These are phyloP conservation scores for Trichoderma koningii DNA, from an alignment of 2,329 filamentous ascomycete species.

Conservation along the genomic window DNA sequence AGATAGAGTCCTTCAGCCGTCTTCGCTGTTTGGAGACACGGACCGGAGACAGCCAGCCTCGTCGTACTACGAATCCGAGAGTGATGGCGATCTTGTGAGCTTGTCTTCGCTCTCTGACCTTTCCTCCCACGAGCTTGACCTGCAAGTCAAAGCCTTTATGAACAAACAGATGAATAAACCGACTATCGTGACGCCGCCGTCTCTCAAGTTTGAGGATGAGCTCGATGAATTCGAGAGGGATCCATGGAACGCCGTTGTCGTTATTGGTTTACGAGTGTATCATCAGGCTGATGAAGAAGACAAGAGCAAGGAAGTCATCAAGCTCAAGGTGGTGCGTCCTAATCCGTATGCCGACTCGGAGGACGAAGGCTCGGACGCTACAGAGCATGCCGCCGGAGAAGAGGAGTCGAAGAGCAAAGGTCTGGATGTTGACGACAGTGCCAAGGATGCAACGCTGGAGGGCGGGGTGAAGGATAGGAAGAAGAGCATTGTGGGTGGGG, in stretches of 20 bases:
- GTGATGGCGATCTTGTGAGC: conserved; percentile 35
- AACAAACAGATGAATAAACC: conserved; percentile 21
- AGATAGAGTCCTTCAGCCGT: conserved; percentile 24
- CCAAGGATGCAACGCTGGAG: conserved; percentile 48
- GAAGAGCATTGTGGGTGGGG: conserved; percentile 40
- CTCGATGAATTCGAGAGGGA: conserved; percentile 58
- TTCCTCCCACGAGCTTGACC: conserved; percentile 45
- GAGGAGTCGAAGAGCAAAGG: conserved; percentile 35
- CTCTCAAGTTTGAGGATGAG: conserved; percentile 41
- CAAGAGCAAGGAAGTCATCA: conserved; percentile 41
- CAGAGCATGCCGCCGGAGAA: conserved; percentile 15
- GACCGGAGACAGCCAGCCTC: background rate
- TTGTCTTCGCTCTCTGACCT: conserved; percentile 44
- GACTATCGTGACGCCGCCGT: background rate
- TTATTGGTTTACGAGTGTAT: conserved; percentile 64
- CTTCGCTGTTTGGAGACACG: background rate
- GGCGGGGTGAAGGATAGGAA: conserved; percentile 40
- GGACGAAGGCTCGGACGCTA: conserved; percentile 32
- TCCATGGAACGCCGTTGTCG: conserved; percentile 65
- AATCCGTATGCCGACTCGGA: conserved; percentile 38
- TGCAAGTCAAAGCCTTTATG: conserved; percentile 34
- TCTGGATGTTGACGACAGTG: conserved; percentile 50
- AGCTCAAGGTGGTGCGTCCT: conserved; percentile 45
- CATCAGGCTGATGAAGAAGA: conserved; percentile 47
- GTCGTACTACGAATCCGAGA: conserved; percentile 32